Conservation (phyloP, 495 filamentous ascomycete genomes). For the Beverwykella pulmonaria region DNA sequence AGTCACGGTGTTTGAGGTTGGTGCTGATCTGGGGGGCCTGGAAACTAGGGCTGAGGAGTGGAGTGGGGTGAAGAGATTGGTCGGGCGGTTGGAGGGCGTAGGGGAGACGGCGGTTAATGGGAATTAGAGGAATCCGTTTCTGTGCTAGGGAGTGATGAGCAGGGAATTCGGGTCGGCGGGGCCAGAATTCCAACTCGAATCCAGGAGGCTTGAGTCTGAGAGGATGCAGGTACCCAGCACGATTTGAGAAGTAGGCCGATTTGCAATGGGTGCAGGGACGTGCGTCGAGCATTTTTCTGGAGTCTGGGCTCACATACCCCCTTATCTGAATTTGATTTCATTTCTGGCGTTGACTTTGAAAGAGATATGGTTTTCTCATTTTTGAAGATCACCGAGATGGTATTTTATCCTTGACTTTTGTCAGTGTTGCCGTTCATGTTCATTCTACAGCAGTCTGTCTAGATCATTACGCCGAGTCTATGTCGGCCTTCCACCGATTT, state of each 20-base stretch:
- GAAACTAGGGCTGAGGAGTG: slow-evolving; percentile 88
- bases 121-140: background rate
- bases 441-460: too few relatives aligned
- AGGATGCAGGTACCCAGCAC: too few relatives aligned
- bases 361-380: too few relatives aligned
- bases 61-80: slow-evolving; percentile 82
- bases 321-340: background rate
- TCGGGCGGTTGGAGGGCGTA: slow-evolving; percentile 63
- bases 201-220: too few relatives aligned
- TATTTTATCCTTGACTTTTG: too few relatives aligned
- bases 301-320: slow-evolving; percentile 7
- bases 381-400: too few relatives aligned
- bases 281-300: slow-evolving; percentile 4
- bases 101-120: slow-evolving; percentile 6
- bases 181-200: too few relatives aligned
- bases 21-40: slow-evolving; percentile 75
- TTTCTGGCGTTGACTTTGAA: too few relatives aligned
- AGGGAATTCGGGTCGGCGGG: too few relatives aligned
- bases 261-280: background rate
- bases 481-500: too few relatives aligned
- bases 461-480: too few relatives aligned
- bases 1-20: slow-evolving; percentile 92
- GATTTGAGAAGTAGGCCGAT: background rate
- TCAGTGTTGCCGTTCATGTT: too few relatives aligned
- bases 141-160: background rate